These are phyloP conservation scores for Fusarium abutilonis DNA, from an alignment of 2,329 filamentous ascomycete species.

Conservation along the genomic window DNA sequence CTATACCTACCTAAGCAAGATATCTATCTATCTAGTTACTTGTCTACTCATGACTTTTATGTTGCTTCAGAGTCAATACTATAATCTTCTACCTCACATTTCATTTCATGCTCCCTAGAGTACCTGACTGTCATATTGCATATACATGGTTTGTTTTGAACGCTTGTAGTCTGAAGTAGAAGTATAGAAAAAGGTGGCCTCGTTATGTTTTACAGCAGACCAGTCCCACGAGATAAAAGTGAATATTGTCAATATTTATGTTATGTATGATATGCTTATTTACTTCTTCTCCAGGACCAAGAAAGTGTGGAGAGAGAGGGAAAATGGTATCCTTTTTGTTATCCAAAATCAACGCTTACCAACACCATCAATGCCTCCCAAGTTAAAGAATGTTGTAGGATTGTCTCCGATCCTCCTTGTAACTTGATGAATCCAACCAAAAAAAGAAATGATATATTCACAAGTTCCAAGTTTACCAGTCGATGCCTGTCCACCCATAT, in stretches of 20 bases:
- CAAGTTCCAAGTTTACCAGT: conserved; percentile 43
- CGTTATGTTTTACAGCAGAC: too few relatives aligned
- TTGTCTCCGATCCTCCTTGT: background rate
- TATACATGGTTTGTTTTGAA: too few relatives aligned
- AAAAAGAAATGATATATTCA: background rate
- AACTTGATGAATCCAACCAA: conserved; percentile 1
- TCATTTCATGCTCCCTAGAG: too few relatives aligned
- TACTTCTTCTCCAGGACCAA: background rate
- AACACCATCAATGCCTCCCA: conserved; percentile 31
- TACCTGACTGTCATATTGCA: too few relatives aligned
- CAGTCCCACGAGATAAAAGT: too few relatives aligned
- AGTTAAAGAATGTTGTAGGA: conserved; percentile 19
- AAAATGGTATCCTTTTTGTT: conserved; percentile 26
- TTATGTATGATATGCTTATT: background rate
- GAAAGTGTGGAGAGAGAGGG: conserved; percentile 11
- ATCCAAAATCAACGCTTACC: conserved; percentile 31
- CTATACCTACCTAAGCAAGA: too few relatives aligned
- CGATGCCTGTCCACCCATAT: conserved; percentile 67
- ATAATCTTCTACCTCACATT: too few relatives aligned
- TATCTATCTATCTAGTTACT: too few relatives aligned
- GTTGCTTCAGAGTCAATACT: too few relatives aligned
- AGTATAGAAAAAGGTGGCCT: too few relatives aligned
- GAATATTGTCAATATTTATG: background rate
- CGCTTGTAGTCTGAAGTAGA: too few relatives aligned
- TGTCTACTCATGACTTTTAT: too few relatives aligned